Percentiles rank a stretch among this genome's conserved stretches.
Evolutionary conservation across 148 eudicot genomes (phyloP).

Genomic region (Mesembryanthemum crystallinum): DNA sequence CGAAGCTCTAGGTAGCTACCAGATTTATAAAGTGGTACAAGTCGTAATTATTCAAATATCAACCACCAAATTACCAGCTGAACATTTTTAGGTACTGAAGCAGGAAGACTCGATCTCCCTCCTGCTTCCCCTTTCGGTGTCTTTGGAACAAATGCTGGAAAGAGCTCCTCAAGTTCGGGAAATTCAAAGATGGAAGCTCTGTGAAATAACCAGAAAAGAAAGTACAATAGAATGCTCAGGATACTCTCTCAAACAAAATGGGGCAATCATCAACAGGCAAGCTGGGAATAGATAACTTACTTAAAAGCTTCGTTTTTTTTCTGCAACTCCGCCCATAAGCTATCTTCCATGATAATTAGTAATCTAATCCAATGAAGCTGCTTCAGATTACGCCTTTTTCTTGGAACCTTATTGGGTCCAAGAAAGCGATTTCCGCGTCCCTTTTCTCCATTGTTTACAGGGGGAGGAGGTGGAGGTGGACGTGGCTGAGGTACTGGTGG

Average conservation of each 20-base stretch:
- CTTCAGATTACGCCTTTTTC: constrained; percentile 80
- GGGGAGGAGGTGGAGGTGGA: constrained; percentile 28
- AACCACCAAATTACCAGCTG: constrained; percentile 58
- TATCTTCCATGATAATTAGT: constrained; percentile 76
- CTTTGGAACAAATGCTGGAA: constrained; percentile 61
- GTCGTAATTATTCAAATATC: neutral
- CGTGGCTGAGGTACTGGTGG: constrained; percentile 21
- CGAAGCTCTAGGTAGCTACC: neutral
- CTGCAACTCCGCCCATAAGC: constrained; percentile 93
- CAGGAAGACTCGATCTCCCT: constrained; percentile 51
- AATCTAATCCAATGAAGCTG: constrained; percentile 91
- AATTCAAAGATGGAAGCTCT: constrained; percentile 88
- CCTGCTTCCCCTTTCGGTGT: constrained; percentile 42
- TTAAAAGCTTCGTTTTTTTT: constrained; percentile 75
- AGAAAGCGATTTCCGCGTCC: constrained; percentile 42
- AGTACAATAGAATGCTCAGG: neutral
- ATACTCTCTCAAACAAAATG: constrained; percentile 2
- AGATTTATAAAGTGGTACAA: neutral
- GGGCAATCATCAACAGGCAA: neutral
- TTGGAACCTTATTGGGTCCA: constrained; percentile 44
- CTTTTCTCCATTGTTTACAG: constrained; percentile 36
- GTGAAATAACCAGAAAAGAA: constrained; percentile 9
- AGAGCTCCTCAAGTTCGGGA: constrained; percentile 85
- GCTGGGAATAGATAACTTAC: constrained; percentile 34
- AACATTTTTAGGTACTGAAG: constrained; percentile 70